Evolutionary conservation across 371 early-diverging fungal genomes (phyloP).

Genomic region (Mucor ambiguus): DNA sequence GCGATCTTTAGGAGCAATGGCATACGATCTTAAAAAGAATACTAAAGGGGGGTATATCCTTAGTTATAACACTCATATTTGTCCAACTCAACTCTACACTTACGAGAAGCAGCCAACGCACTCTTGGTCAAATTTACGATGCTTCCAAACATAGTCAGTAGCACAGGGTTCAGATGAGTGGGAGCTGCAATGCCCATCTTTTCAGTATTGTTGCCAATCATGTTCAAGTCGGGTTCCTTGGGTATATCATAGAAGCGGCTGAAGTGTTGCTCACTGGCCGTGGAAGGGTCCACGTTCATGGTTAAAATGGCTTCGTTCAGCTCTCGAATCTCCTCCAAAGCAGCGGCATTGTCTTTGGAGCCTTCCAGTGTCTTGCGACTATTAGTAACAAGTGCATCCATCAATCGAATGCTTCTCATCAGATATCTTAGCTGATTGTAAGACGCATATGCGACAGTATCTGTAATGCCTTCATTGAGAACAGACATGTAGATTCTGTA

Average conservation of each 20-base stretch:
- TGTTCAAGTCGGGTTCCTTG: not conserved
- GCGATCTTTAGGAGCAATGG: slow-evolving; percentile 63
- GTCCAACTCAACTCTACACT: slow-evolving; percentile 10
- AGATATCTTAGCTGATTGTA: slow-evolving; percentile 29
- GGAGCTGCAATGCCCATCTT: slow-evolving; percentile 5
- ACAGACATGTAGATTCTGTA: slow-evolving; percentile 59
- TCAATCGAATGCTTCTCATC: slow-evolving; percentile 46
- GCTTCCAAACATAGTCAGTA: slow-evolving; percentile 65
- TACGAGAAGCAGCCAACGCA: slow-evolving; percentile 64
- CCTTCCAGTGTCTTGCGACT: slow-evolving; percentile 1
- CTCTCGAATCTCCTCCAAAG: slow-evolving; percentile 22
- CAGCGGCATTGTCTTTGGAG: not conserved
- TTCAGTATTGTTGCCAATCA: not conserved
- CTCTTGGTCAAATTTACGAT: slow-evolving; percentile 57
- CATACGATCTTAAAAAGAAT: slow-evolving; percentile 63
- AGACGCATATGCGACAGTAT: not conserved
- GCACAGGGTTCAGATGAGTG: slow-evolving; percentile 34
- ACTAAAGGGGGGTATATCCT: slow-evolving; percentile 36
- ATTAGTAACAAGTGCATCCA: slow-evolving; percentile 37
- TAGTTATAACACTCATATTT: not conserved
- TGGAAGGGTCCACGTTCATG: slow-evolving; percentile 26
- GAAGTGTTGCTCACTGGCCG: slow-evolving; percentile 20
- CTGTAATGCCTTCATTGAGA: slow-evolving; percentile 17
- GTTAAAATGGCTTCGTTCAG: slow-evolving; percentile 22
- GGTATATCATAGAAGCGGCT: slow-evolving; percentile 24